Conservation (phyloP, 768 basidiomycete genomes). For the Mycena filopes region DNA sequence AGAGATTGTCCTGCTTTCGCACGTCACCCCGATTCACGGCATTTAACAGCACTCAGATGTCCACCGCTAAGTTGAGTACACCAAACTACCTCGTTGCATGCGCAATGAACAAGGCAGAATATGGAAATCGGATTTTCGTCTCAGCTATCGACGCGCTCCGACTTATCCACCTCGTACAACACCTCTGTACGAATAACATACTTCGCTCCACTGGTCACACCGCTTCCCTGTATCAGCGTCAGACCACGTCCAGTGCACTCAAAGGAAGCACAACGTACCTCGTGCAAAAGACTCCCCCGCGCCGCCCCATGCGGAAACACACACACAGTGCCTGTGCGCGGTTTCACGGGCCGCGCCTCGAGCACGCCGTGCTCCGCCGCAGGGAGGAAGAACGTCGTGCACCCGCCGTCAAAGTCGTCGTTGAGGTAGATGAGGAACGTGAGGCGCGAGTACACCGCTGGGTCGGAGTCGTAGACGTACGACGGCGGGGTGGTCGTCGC, state of each 20-base stretch:
- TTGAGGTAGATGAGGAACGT: conserved; percentile 63
- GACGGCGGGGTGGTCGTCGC: conserved; percentile 50
- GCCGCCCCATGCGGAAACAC: conserved; percentile 59
- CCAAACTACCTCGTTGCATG: too few species aligned
- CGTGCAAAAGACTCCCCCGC: conserved; percentile 49
- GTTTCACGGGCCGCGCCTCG: conserved; percentile 59
- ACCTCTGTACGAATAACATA: conserved; percentile 54
- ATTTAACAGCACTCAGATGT: too few species aligned
- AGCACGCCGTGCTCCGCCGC: conserved; percentile 53
- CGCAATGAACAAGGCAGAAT: background rate
- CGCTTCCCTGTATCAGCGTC: conserved; percentile 42
- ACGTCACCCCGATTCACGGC: too few species aligned
- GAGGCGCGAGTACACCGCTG: conserved; percentile 57
- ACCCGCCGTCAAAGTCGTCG: conserved; percentile 58
- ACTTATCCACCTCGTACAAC: conserved; percentile 50
- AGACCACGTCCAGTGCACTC: too few species aligned
- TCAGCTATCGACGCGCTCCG: conserved; percentile 43
- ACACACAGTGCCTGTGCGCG: conserved; percentile 58
- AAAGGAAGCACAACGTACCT: conserved; percentile 30
- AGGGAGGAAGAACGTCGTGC: conserved; percentile 67
- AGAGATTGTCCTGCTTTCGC: too few species aligned
- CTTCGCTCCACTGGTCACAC: conserved; percentile 48
- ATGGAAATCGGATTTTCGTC: background rate
- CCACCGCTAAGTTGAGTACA: too few species aligned
- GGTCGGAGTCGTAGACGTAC: conserved; percentile 62